These are phyloP conservation scores for Phialophora expanda DNA, from an alignment of 2,329 filamentous ascomycete genomes.

Conservation along the genomic window DNA sequence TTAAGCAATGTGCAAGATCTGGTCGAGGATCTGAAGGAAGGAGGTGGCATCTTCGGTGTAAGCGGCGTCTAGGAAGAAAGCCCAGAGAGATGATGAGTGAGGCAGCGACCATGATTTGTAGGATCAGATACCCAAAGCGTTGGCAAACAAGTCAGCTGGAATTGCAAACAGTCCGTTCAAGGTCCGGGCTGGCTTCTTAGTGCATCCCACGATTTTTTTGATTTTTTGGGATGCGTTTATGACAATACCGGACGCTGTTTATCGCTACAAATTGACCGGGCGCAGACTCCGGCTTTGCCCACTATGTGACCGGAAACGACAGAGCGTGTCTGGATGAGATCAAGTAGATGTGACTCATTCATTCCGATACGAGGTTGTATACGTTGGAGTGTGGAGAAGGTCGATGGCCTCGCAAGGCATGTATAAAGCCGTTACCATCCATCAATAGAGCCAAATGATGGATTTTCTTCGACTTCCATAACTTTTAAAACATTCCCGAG, in stretches of 20 bases:
- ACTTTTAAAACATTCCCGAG: background rate
- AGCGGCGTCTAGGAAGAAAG: conserved; percentile 22
- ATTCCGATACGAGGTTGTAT: background rate
- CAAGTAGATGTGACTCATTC: conserved; percentile 13
- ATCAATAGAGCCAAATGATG: background rate
- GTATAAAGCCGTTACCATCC: background rate
- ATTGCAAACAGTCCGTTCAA: background rate
- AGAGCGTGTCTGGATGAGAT: background rate
- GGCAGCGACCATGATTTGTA: background rate
- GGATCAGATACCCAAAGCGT: background rate
- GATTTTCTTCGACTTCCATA: background rate
- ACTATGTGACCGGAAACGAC: background rate
- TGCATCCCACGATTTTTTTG: background rate
- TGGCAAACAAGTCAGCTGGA: background rate
- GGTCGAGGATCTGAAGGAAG: conserved; percentile 78
- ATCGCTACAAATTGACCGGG: background rate
- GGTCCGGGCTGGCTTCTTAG: too few species aligned
- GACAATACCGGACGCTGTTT: background rate
- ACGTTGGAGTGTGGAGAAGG: conserved; percentile 3
- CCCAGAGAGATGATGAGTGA: background rate
- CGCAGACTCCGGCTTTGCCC: too few species aligned
- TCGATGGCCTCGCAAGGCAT: too few species aligned
- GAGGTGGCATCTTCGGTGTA: conserved; percentile 37
- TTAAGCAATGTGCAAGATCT: conserved; percentile 83
- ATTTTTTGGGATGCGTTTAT: background rate